Conservation (phyloP, 2,329 filamentous ascomycete species). For the Monosporascus sp. region DNA sequence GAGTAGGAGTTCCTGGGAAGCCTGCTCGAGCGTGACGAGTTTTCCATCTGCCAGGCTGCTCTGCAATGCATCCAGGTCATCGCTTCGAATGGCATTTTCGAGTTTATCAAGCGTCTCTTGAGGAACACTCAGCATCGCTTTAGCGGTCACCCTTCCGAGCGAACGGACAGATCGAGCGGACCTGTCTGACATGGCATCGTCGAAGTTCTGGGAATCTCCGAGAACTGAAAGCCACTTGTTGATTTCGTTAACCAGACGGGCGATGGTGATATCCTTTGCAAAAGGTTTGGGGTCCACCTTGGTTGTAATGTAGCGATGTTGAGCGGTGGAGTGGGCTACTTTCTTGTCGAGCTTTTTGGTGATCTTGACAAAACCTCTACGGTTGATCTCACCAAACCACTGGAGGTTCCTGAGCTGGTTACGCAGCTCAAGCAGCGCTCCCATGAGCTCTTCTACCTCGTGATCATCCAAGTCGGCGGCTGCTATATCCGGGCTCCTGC, state of each 20-base stretch:
- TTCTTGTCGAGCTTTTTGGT: slow-evolving; percentile 99
- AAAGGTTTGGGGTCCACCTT: slow-evolving; percentile 89
- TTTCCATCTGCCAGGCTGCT: slow-evolving; percentile 55
- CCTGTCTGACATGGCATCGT: slow-evolving; percentile 69
- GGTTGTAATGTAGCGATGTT: slow-evolving; percentile 80
- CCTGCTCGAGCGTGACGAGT: slow-evolving; percentile 44
- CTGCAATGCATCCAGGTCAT: slow-evolving; percentile 55
- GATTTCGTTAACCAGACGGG: slow-evolving; percentile 53
- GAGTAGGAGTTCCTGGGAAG: slow-evolving; percentile 63
- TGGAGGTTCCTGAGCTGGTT: slow-evolving; percentile 85
- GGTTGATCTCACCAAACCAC: slow-evolving; percentile 97
- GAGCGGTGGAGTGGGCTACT: slow-evolving; percentile 67
- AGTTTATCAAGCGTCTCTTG: slow-evolving; percentile 62
- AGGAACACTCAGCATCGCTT: slow-evolving; percentile 68
- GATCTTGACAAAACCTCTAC: slow-evolving; percentile 93
- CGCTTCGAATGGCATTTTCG: slow-evolving; percentile 65
- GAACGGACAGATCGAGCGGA: slow-evolving; percentile 67
- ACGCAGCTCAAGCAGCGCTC: slow-evolving; percentile 81
- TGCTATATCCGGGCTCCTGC: slow-evolving; percentile 62
- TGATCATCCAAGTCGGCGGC: slow-evolving; percentile 75
- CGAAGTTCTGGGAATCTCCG: slow-evolving; percentile 68
- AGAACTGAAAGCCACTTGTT: slow-evolving; percentile 89
- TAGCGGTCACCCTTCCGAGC: slow-evolving; percentile 69
- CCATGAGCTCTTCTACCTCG: slow-evolving; percentile 87
- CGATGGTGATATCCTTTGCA: slow-evolving; percentile 61